Evolutionary conservation across 495 filamentous ascomycete species (phyloP), one percentile per base, ranked within the genome.

Genomic region (Clohesyomyces aquaticus): DNA sequence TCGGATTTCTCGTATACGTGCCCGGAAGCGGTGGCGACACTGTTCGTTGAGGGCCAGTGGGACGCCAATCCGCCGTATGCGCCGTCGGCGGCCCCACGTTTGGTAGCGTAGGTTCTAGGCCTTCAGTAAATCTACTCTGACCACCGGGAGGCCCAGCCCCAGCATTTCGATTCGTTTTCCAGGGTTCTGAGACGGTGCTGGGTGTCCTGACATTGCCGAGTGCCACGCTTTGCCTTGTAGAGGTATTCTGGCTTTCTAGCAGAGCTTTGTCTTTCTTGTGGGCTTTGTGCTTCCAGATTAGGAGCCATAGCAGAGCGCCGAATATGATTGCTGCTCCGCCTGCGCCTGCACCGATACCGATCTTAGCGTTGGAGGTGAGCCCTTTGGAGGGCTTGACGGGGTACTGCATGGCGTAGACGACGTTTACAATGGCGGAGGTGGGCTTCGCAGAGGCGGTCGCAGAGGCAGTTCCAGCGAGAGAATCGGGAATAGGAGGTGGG

Each of bases 391-490:
- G 27, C 43, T 67, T 57, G 27, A 67, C 51, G 4, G 58, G 58
- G 49, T 67, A 67, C 28, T 62, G 50, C 58, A 62, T 63, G 26
- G 64, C 64, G 58, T 67, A 67, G 26, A 67, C 64, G 51, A 67
- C 58, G 46, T 67, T 67, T 12, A 67, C 52, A 21, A 67, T 58
- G 16, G 64, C 64, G 27, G 64, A 67, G 0, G 58, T 67, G 45
- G 64, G 58, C 53, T 58, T 61, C 9, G 29, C 14, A 11, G 58
- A 50, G 25, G 51, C 43, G 48, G 28, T 52, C 10, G 26, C 19
- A 0, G 51, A 23, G 3, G 16, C 23, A 16, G 47, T 21, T 18
- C 46, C 16, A n/a, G 26, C 9, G 23, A 60, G 19, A 23, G 49
- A 55, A 18, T 47, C 63, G 14, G 63, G 63, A 22, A 66, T 55